A percentile compares a stretch with the other conserved stretches of the same genome.
Conservation (phyloP, 2,329 filamentous ascomycete genomes). For the Sporothrix inflata region DNA sequence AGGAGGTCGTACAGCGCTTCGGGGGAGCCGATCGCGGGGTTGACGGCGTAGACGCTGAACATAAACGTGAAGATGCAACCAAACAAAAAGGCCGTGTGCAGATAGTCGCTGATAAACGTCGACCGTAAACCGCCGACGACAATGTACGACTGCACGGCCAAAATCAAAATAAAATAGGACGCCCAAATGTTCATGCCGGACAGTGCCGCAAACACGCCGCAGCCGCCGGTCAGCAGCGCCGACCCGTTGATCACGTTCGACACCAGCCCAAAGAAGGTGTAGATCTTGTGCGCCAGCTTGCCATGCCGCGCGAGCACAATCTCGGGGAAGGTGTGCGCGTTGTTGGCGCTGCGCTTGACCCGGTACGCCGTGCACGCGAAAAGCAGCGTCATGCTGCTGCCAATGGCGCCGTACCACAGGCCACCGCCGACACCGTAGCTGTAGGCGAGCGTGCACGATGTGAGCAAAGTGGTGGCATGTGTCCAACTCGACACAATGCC, state of each 20-base stretch:
- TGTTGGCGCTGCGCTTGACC: background rate
- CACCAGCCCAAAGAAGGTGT: conserved; percentile 1
- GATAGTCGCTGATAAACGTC: background rate
- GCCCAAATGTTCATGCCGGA: conserved; percentile 4
- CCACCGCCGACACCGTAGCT: background rate
- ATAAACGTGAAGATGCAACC: conserved; percentile 8
- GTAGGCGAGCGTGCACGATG: background rate
- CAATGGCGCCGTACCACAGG: background rate
- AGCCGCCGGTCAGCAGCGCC: background rate
- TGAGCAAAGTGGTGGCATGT: background rate
- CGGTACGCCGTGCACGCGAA: conserved; percentile 5
- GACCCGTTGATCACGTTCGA: background rate
- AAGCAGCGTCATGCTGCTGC: background rate
- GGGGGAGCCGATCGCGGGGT: background rate
- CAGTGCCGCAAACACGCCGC: background rate
- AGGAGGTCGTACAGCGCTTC: background rate
- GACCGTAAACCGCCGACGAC: background rate
- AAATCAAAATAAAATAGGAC: background rate
- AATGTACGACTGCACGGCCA: conserved; percentile 13
- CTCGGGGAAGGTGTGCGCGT: conserved; percentile 1
- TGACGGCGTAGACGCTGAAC: conserved; percentile 10
- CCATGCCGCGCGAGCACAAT: background rate
- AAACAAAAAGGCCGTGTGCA: background rate
- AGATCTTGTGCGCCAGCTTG: background rate
- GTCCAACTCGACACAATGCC: background rate